A percentile compares a stretch with the other conserved stretches of the same genome.
phyloP scores from a whole-genome alignment of 495 filamentous ascomycete genomes.

The Penicillium longicatenatum region DNA sequence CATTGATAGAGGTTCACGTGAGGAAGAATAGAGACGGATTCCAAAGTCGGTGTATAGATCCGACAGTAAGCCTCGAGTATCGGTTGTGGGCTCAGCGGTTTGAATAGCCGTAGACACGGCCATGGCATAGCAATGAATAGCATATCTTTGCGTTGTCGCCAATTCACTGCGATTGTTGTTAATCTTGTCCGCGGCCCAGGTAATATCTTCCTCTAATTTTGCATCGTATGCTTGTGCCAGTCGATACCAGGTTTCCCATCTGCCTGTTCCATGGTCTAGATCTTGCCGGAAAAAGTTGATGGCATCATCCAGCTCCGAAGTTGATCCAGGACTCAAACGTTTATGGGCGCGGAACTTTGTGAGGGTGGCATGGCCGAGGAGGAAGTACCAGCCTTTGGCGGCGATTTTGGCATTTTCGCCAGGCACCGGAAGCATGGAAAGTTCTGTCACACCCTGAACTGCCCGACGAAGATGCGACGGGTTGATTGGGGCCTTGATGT shows the following conservation, averaged over 20 bases:
- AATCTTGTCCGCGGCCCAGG: slow-evolving; percentile 95
- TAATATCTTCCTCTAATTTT: slow-evolving; percentile 86
- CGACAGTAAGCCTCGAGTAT: slow-evolving; percentile 66
- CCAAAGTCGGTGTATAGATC: slow-evolving; percentile 91
- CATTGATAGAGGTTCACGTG: slow-evolving; percentile 91
- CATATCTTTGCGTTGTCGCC: slow-evolving; percentile 71
- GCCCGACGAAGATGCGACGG: slow-evolving; percentile 78
- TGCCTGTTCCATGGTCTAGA: slow-evolving; percentile 77
- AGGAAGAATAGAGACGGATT: slow-evolving; percentile 84
- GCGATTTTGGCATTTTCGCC: slow-evolving; percentile 62
- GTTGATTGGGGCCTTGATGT: slow-evolving; percentile 77
- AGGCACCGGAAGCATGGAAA: slow-evolving; percentile 53
- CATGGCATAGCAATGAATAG: slow-evolving; percentile 94
- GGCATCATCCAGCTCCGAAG: slow-evolving; percentile 83
- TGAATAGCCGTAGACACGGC: slow-evolving; percentile 74
- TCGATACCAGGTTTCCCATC: slow-evolving; percentile 97
- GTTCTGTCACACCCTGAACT: slow-evolving; percentile 70
- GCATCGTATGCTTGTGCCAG: slow-evolving; percentile 89
- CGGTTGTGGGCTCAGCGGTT: slow-evolving; percentile 59
- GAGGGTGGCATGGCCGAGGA: slow-evolving; percentile 83
- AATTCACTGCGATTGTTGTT: slow-evolving; percentile 81
- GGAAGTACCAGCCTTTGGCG: slow-evolving; percentile 87
- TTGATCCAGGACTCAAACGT: slow-evolving; percentile 71
- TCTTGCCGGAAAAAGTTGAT: slow-evolving; percentile 81
- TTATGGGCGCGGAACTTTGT: slow-evolving; percentile 88